Conservation (phyloP, 139 green algal genomes). For the Chlorella sp. region DNA sequence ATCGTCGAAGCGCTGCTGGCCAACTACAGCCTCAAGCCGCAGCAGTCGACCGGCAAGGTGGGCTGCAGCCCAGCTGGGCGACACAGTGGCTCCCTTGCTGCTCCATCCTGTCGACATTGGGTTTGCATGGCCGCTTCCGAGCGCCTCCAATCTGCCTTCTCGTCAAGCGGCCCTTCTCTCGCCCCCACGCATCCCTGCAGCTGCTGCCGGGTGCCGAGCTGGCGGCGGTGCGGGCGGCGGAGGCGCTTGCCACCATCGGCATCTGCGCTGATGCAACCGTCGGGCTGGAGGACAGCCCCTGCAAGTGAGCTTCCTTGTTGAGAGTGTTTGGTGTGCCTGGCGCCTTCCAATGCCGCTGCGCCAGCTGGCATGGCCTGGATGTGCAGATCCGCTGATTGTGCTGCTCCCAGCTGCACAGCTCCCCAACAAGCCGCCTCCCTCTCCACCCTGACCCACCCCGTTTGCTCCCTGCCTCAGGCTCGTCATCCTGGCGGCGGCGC, state of each 20-base stretch:
- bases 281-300: not conserved
- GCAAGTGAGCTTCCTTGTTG: conserved; percentile 1
- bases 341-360: too few species aligned
- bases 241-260: conserved; percentile 2
- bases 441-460: not conserved
- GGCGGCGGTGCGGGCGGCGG: conserved; percentile 15
- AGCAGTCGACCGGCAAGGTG: not conserved
- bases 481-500: conserved; percentile 1
- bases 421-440: not conserved
- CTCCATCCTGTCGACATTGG: too few species aligned
- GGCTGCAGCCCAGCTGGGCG: too few species aligned
- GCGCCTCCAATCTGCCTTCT: too few species aligned
- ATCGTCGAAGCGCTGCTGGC: conserved; percentile 10
- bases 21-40: not conserved
- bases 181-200: not conserved
- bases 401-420: too few species aligned
- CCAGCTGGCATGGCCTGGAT: too few species aligned
- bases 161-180: not conserved
- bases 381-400: too few species aligned
- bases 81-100: not conserved
- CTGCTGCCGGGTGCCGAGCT: conserved; percentile 14
- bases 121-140: too few species aligned
- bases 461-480: not conserved
- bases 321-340: too few species aligned
- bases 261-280: not conserved